Percentiles rank a stretch among this genome's conserved stretches.
Conservation (phyloP, 148 eudicot genomes). For the Rhododendron williamsianum region DNA sequence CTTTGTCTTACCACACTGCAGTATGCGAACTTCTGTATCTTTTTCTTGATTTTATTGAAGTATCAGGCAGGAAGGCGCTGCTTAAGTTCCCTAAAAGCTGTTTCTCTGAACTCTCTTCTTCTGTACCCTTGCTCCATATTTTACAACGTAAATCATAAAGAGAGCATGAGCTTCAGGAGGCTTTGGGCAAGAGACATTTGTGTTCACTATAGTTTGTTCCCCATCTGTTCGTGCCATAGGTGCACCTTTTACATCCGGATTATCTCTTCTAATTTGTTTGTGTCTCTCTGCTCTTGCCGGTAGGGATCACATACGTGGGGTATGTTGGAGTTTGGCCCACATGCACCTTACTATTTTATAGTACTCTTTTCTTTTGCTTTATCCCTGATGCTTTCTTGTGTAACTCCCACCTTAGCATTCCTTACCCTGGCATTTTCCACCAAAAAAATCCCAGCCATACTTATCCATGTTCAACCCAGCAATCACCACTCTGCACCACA, state of each 20-base stretch:
- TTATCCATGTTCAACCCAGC: background rate
- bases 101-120: background rate
- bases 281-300: background rate
- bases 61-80: background rate
- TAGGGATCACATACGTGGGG: background rate
- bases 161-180: background rate
- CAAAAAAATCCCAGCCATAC: background rate
- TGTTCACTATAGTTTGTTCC: background rate
- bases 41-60: background rate
- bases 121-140: background rate
- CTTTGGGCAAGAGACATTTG: background rate
- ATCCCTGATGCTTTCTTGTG: background rate
- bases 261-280: background rate
- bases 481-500: background rate
- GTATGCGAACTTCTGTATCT: no score
- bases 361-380: background rate
- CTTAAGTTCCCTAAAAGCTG: background rate
- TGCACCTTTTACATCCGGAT: no score
- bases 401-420: background rate
- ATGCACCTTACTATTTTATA: background rate
- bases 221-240: background rate
- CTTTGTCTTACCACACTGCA: no score
- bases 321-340: background rate
- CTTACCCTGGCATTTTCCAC: background rate
- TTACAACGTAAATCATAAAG: no score